Evolutionary conservation across 139 green algal species (phyloP).

Genomic region (Chara braunii): DNA sequence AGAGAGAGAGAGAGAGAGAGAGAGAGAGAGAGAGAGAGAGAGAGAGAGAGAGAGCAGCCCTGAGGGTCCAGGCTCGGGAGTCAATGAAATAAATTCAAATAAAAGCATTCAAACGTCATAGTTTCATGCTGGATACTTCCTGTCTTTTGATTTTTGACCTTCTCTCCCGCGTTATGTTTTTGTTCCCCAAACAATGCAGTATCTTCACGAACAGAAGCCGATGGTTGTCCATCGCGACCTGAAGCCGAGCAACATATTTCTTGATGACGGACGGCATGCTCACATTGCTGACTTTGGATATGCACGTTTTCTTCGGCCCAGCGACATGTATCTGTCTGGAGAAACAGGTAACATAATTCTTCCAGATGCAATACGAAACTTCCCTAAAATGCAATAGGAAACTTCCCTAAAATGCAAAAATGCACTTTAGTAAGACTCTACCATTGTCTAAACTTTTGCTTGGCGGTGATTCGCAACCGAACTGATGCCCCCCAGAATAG

Average conservation of each 20-base stretch:
- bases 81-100: slow-evolving; percentile 1
- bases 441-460: no score
- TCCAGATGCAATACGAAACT: no score
- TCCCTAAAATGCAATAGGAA: no score
- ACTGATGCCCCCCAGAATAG: no score
- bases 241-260: slow-evolving; percentile 28
- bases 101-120: neutral
- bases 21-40: slow-evolving; percentile 4
- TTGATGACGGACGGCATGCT: neutral
- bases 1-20: slow-evolving; percentile 4
- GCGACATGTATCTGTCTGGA: neutral
- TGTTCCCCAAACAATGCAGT: slow-evolving; percentile 4
- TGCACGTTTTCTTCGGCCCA: neutral
- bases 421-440: no score
- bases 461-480: no score
- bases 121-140: neutral
- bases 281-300: slow-evolving; percentile 20
- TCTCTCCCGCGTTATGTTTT: neutral
- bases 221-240: slow-evolving; percentile 17
- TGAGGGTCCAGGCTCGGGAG: neutral
- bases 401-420: no score
- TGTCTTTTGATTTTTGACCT: neutral
- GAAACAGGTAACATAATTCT: slow-evolving; percentile 7
- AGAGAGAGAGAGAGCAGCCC: neutral
- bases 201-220: slow-evolving; percentile 17